These are phyloP conservation scores for Starmerella sirachaensis DNA, from an alignment of 805 yeast species.

Conservation along the genomic window DNA sequence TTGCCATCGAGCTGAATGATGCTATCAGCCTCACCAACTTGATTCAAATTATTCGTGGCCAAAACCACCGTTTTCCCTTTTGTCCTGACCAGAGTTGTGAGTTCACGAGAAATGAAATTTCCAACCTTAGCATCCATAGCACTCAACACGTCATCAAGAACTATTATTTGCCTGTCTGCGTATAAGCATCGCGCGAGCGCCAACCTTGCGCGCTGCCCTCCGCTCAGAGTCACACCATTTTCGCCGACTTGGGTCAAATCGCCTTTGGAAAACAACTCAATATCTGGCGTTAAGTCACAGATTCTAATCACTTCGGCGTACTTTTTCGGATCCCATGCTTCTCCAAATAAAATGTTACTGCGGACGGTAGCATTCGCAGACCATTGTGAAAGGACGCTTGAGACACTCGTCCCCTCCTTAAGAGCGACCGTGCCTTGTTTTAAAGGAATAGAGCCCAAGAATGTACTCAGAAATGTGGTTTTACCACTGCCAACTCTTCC, in stretches of 20 bases:
- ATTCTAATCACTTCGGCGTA: slow-evolving; percentile 9
- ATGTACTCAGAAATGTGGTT: slow-evolving; percentile 55
- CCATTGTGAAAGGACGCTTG: slow-evolving; percentile 15
- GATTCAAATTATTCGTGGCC: slow-evolving; percentile 73
- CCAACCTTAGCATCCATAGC: slow-evolving; percentile 86
- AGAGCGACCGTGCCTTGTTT: slow-evolving; percentile 42
- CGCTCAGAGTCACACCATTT: slow-evolving; percentile 73
- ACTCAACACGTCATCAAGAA: slow-evolving; percentile 70
- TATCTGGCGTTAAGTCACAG: slow-evolving; percentile 15
- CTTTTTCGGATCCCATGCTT: slow-evolving; percentile 20
- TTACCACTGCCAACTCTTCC: slow-evolving; percentile 80
- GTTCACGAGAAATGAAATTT: slow-evolving; percentile 49
- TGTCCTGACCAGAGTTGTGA: slow-evolving; percentile 49
- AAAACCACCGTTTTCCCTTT: slow-evolving; percentile 51
- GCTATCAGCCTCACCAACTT: slow-evolving; percentile 56
- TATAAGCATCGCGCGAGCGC: slow-evolving; percentile 72
- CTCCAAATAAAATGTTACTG: slow-evolving; percentile 15
- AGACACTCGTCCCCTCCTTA: slow-evolving; percentile 36
- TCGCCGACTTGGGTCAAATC: slow-evolving; percentile 60
- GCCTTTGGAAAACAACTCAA: slow-evolving; percentile 9
- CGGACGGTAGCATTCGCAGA: slow-evolving; percentile 8
- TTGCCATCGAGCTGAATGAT: slow-evolving; percentile 52
- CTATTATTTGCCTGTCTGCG: slow-evolving; percentile 46
- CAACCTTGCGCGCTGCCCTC: slow-evolving; percentile 82
- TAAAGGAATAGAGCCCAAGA: slow-evolving; percentile 59